Conservation (phyloP, 2,329 filamentous ascomycete genomes). For the Septoria linicola region DNA sequence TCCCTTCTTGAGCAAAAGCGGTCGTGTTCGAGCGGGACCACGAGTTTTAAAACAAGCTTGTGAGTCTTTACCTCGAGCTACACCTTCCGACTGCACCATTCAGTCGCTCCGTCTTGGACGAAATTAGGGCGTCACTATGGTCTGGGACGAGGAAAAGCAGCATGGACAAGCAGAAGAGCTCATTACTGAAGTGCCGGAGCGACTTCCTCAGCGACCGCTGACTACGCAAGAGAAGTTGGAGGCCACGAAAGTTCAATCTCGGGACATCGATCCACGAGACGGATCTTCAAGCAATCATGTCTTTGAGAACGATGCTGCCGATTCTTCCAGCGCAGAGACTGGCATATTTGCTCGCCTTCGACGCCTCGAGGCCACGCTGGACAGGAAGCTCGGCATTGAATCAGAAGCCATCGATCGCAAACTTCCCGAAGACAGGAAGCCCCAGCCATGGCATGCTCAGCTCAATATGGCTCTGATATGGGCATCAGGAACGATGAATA, state of each 20-base stretch:
- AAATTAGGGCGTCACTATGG: slow-evolving; percentile 13
- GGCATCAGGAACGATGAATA: slow-evolving; percentile 40
- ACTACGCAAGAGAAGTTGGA: slow-evolving; percentile 35
- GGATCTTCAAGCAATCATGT: slow-evolving; percentile 14
- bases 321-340: slow-evolving; percentile 13
- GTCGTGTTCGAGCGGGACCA: not conserved
- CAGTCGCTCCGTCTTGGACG: not conserved
- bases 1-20: slow-evolving; percentile 2
- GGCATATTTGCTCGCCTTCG: slow-evolving; percentile 38
- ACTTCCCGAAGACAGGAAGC: slow-evolving; percentile 45
- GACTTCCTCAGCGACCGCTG: slow-evolving; percentile 29
- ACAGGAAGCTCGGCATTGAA: slow-evolving; percentile 49
- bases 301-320: not conserved
- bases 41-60: slow-evolving; percentile 2
- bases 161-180: slow-evolving; percentile 27
- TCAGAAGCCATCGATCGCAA: slow-evolving; percentile 50
- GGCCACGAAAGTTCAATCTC: slow-evolving; percentile 23
- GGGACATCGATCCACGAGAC: slow-evolving; percentile 27
- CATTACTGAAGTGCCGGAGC: slow-evolving; percentile 12
- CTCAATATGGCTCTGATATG: slow-evolving; percentile 39
- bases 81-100: not conserved
- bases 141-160: slow-evolving; percentile 25
- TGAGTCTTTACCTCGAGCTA: not conserved
- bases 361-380: slow-evolving; percentile 44
- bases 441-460: slow-evolving; percentile 41